A percentile compares a stretch with the other conserved stretches of the same genome.
Evolutionary conservation across 129 eudicot species (phyloP).

Genomic region (Artemisia annua): DNA sequence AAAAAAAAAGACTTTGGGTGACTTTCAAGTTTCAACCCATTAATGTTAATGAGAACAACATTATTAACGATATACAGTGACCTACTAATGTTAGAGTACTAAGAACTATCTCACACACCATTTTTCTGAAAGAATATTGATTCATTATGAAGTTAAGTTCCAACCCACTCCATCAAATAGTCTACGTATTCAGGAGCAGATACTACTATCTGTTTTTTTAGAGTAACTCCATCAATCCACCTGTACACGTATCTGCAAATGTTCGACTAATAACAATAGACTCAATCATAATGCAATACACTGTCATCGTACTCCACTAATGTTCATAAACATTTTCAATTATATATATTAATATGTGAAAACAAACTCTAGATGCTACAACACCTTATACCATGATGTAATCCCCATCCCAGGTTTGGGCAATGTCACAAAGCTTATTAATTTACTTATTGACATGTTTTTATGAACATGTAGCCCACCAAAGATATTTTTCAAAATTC

Average conservation of each 20-base stretch:
- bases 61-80: too few relatives aligned
- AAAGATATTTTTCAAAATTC: too few relatives aligned
- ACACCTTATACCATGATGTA: too few relatives aligned
- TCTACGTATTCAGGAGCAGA: conserved; percentile 64
- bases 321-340: neutral
- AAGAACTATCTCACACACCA: conserved; percentile 34
- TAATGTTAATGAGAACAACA: too few relatives aligned
- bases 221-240: conserved; percentile 73
- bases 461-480: too few relatives aligned
- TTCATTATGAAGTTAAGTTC: conserved; percentile 59
- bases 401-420: too few relatives aligned
- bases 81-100: neutral
- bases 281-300: neutral
- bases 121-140: conserved; percentile 53
- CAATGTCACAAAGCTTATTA: too few relatives aligned
- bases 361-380: too few relatives aligned
- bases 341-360: neutral
- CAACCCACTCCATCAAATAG: conserved; percentile 64
- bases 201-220: conserved; percentile 61
- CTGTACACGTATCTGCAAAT: conserved; percentile 54
- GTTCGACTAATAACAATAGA: neutral
- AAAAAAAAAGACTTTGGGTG: neutral
- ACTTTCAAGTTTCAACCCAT: neutral
- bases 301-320: neutral
- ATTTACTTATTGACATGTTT: too few relatives aligned